These are phyloP conservation scores for Selenicereus undatus DNA, from an alignment of 148 eudicot genomes.

Conservation along the genomic window DNA sequence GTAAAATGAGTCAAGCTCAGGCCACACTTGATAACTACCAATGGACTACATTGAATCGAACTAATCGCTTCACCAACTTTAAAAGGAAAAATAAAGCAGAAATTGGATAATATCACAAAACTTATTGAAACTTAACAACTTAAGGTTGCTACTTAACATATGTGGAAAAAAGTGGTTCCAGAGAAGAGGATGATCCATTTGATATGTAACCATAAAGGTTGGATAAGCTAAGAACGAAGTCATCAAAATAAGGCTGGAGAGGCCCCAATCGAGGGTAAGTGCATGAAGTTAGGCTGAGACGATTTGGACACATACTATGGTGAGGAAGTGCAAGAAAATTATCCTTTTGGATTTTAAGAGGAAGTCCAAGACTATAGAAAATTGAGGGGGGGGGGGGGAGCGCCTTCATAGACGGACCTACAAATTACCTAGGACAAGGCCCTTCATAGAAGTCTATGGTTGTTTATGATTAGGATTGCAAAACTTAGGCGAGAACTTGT, in stretches of 20 bases:
- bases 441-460: too few relatives aligned
- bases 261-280: neutral
- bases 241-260: neutral
- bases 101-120: neutral
- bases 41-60: neutral
- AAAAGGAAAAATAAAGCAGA: too few relatives aligned
- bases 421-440: too few relatives aligned
- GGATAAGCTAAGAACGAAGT: neutral
- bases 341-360: neutral
- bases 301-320: neutral
- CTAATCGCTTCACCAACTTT: neutral
- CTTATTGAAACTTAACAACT: neutral
- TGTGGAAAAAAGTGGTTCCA: neutral
- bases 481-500: too few relatives aligned
- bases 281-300: neutral
- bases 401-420: too few relatives aligned
- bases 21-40: neutral
- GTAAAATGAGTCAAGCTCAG: neutral
- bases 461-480: too few relatives aligned
- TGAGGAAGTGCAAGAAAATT: neutral
- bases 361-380: neutral
- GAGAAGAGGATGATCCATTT: neutral
- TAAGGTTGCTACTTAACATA: neutral
- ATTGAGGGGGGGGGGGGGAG: too few relatives aligned
- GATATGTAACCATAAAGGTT: neutral